Base-by-base conservation (phyloP, 2,329 filamentous ascomycete species). In the Ascochyta viciae-villosae region DNA sequence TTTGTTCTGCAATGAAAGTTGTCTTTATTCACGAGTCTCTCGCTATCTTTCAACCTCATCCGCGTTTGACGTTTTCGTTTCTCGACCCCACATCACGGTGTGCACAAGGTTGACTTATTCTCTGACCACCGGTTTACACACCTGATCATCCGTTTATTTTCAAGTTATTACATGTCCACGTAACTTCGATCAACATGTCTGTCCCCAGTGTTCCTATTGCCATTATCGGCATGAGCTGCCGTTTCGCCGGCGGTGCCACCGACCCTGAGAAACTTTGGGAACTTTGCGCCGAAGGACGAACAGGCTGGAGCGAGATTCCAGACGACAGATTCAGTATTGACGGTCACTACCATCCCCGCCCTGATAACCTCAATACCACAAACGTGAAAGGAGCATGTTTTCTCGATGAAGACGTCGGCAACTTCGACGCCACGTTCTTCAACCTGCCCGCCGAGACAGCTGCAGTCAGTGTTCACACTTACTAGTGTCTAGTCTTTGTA, bases 181-280 rank as follows among this genome's bases (percentile, higher is more conserved):
- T 39, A 10, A 23, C n/a, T 6, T 3, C n/a, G 24, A 29, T 23
- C 45, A 48, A 23, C 8, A 47, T 48, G 45, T 31, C 45, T 13
- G 22, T 9, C 7, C 37, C 37, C 19, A 24, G 16, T 24, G 12
- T 24, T 13, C 57, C 57, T 6, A 60, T 58, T 40, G 75, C 73
- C 19, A 70, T 77, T 22, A 61, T 77, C 34, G 75, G 75, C 7
- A 58, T 71, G 44, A 68, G 71, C 15, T 76, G 73, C 56, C 64
- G 73, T 34, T 62, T 76, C 22, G 70, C 74, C 9, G 68, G 57
- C 4, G 63, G 66, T 23, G 50, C 34, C 15, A 65, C 61, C 13
- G 40, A 45, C 27, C 70, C 72, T 12, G 65, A 71, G 19, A 67
- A 67, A 8, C 71, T 75, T 24, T 76, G 74, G 74, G 54, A 73